These are phyloP conservation scores for Solanum piurae DNA, from an alignment of 257 asterid genomes.

Conservation along the genomic window DNA sequence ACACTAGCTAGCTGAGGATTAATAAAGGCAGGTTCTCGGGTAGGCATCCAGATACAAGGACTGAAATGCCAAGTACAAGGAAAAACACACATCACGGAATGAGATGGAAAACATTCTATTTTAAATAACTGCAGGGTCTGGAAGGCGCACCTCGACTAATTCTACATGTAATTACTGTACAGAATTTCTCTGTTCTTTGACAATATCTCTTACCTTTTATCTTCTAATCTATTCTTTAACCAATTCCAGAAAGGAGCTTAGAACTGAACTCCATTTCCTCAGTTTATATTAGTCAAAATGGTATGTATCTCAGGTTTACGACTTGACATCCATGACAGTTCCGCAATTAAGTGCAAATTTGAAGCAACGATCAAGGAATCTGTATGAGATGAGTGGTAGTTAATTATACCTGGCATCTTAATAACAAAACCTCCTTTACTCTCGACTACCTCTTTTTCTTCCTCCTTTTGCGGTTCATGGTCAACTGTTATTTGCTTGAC, in stretches of 20 bases:
- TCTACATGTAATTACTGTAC: background rate
- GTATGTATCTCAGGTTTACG: background rate
- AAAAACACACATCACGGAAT: background rate
- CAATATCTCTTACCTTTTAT: background rate
- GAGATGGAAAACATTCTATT: background rate
- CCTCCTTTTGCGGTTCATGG: constrained; percentile 31
- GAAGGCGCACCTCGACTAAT: background rate
- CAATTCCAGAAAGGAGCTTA: background rate
- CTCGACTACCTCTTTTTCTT: constrained; percentile 29
- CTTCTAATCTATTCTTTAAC: background rate
- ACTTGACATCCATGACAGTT: background rate
- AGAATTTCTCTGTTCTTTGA: background rate
- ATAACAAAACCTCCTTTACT: constrained; percentile 40
- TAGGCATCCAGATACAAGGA: background rate
- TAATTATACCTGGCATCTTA: constrained; percentile 13
- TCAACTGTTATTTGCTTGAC: constrained; percentile 24
- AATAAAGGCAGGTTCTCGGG: background rate
- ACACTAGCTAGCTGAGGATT: background rate
- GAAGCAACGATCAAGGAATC: background rate
- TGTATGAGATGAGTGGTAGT: background rate
- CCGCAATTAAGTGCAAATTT: background rate
- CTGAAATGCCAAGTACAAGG: background rate
- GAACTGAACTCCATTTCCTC: background rate
- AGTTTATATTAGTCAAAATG: background rate
- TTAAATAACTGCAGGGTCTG: background rate